Base-by-base conservation (phyloP, 805 yeast genomes). In the Torulaspora indica region DNA sequence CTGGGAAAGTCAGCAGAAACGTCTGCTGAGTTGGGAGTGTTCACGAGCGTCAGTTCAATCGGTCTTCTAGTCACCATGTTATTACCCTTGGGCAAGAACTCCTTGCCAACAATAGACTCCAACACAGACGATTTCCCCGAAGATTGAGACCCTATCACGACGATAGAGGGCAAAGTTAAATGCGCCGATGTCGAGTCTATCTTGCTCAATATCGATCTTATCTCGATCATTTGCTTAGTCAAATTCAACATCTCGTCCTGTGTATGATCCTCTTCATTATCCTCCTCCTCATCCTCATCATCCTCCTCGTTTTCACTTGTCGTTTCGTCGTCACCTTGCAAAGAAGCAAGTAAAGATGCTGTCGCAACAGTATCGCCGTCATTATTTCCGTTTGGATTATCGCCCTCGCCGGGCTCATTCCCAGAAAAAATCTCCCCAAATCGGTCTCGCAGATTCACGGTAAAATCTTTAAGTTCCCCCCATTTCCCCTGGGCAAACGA, bases 31-130 rank as follows among this genome's bases (percentile, higher is more conserved):
- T 73, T 73, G n/a, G 95, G 90, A 2, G 95, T 79, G 60, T 93
- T 90, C 7, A 93, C 82, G 38, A 93, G 72, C 0, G 98, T 95
- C 52, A 93, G 73, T 68, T 93, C 99, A 37, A 93, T 91, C 1
- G 99, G 99, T 56, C 98, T 77, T 64, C 98, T 78, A 0, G 99
- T 93, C 27, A 95, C 98, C 98, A 93, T 95, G 61, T 95, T 93
- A 33, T 87, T 79, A 25, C 99, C 99, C 65, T 93, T 93, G 28
- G 99, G 99, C 46, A 93, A 70, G 55, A 93, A 93, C 62, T 93
- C 97, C 55, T 86, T 95, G n/a, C 99, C 99, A 4, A 93, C 99
- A 46, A 93, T 85, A 5, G 96, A 79, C 64, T 93, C 98, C 38
- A 93, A 73, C 1, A 93, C 98, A 1, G 98, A 91, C 0, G 97